phyloP scores from a whole-genome alignment of 345 rosid genomes.

The Eucalyptus decipiens region DNA sequence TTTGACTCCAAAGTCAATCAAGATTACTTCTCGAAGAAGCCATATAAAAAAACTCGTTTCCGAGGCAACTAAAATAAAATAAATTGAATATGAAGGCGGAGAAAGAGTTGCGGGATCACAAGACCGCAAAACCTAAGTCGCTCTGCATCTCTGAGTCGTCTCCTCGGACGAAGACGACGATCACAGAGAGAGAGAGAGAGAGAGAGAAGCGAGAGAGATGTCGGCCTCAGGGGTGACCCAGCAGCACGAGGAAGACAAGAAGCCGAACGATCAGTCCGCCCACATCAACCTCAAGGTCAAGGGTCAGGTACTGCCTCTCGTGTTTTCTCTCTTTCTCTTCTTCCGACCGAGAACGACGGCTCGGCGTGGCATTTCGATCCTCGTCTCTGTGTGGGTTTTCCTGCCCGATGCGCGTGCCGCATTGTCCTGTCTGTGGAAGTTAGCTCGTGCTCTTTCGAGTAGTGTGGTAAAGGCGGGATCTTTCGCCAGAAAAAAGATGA shows the following conservation, averaged over 20 bases:
- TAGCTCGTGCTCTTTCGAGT: neutral
- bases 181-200: neutral
- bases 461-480: neutral
- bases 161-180: neutral
- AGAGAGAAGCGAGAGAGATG: neutral
- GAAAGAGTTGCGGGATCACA: neutral
- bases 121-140: neutral
- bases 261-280: constrained; percentile 58
- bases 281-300: constrained; percentile 88
- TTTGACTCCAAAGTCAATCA: neutral
- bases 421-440: neutral
- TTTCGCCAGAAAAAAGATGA: neutral
- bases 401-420: neutral
- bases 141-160: neutral
- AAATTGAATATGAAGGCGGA: neutral
- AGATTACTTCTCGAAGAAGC: neutral
- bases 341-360: neutral
- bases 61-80: neutral
- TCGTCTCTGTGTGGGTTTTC: neutral
- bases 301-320: constrained; percentile 51
- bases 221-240: neutral
- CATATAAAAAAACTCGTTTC: neutral
- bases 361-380: neutral
- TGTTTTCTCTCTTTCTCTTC: neutral
- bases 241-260: constrained; percentile 30